Conservation (phyloP, 306 rosid species). For the Glycine latifolia region DNA sequence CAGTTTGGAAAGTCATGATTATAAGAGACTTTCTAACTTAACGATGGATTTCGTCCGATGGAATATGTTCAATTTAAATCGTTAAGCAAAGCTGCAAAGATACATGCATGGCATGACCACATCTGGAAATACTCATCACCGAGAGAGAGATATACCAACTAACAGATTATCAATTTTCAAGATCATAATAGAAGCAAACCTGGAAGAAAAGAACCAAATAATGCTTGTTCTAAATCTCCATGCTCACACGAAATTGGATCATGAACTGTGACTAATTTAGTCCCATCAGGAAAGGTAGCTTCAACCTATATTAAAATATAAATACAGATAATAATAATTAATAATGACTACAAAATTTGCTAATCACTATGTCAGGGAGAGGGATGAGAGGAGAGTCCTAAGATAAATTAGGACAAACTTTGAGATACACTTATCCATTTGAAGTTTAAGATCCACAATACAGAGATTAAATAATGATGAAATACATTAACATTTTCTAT, state of each 20-base stretch:
- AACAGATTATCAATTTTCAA: slow-evolving; percentile 16
- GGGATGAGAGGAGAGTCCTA: neutral
- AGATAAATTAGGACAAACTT: slow-evolving; percentile 8
- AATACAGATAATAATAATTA: no score
- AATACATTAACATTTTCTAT: neutral
- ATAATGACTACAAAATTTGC: no score
- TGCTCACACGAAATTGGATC: slow-evolving; percentile 70
- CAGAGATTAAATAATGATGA: neutral
- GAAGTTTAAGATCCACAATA: slow-evolving; percentile 22
- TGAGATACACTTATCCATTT: slow-evolving; percentile 34
- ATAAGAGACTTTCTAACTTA: no score
- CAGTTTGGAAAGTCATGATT: no score
- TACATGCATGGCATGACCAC: no score
- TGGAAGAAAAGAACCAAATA: slow-evolving; percentile 91
- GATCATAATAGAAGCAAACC: slow-evolving; percentile 52
- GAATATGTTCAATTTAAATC: neutral
- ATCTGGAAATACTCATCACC: no score
- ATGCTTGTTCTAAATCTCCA: slow-evolving; percentile 83
- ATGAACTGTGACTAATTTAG: slow-evolving; percentile 84
- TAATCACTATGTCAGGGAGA: no score
- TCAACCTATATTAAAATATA: slow-evolving; percentile 62
- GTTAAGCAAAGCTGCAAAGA: neutral
- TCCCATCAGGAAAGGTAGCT: slow-evolving; percentile 92
- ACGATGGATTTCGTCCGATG: no score
- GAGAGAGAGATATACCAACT: neutral